phyloP scores from a whole-genome alignment of 2,329 filamentous ascomycete species.

The Aspergillus floridensis region DNA sequence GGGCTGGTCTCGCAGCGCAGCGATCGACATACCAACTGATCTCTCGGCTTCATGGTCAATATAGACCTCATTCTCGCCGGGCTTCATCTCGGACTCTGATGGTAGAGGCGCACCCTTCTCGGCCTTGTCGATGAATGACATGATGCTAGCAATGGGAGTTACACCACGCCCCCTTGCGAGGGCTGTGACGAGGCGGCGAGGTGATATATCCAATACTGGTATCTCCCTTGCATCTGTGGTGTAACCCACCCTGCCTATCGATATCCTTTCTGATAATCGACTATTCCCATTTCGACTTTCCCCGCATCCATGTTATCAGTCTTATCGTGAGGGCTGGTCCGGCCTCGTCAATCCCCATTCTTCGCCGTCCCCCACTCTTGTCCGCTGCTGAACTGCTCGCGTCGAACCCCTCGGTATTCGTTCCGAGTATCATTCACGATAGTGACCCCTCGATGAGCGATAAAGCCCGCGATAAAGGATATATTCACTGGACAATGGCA shows the following conservation, averaged over 20 bases:
- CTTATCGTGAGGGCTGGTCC: neutral
- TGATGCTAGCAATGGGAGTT: neutral
- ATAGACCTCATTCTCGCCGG: conserved; percentile 23
- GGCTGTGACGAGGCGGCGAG: neutral
- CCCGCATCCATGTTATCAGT: neutral
- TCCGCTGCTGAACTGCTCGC: neutral
- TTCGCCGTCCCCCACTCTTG: neutral
- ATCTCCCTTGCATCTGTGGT: conserved; percentile 22
- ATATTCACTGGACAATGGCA: neutral
- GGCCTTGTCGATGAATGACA: neutral
- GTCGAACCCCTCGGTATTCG: conserved; percentile 6
- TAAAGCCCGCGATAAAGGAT: neutral
- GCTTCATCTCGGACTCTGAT: conserved; percentile 17
- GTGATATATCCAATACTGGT: neutral
- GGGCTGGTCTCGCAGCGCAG: neutral
- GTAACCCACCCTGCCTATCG: neutral
- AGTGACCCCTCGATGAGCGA: neutral
- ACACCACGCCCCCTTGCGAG: neutral
- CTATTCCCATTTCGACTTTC: neutral
- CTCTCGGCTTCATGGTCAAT: conserved; percentile 34
- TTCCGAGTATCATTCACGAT: neutral
- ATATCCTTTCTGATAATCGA: no score
- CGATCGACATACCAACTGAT: conserved; percentile 30
- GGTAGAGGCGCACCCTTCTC: conserved; percentile 4
- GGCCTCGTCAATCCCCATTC: neutral